A percentile compares a stretch with the other conserved stretches of the same genome.
Conservation (phyloP, 768 basidiomycete species). For the Russula sp. region DNA sequence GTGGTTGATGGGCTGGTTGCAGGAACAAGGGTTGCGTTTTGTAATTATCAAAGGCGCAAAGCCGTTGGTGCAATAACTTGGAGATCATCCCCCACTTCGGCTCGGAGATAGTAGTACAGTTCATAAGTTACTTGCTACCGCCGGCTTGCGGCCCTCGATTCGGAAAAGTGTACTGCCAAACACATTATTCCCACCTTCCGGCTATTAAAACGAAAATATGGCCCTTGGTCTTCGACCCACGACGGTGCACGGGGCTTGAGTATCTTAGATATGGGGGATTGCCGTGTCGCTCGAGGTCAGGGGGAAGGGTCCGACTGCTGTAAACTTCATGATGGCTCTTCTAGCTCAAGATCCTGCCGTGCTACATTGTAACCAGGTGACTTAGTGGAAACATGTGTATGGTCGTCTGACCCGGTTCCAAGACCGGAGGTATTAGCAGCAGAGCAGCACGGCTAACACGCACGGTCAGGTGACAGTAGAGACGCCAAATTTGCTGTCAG, state of each 20-base stretch:
- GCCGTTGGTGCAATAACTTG: background rate
- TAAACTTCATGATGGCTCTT: background rate
- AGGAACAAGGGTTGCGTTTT: slow-evolving; percentile 40
- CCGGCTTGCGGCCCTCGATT: background rate
- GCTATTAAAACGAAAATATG: background rate
- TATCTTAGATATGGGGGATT: background rate
- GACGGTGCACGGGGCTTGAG: background rate
- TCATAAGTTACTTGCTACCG: too few relatives aligned
- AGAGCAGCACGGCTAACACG: too few relatives aligned
- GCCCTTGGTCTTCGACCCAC: background rate
- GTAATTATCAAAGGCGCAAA: slow-evolving; percentile 37
- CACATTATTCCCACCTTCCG: background rate
- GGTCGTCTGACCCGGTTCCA: too few relatives aligned
- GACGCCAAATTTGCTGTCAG: background rate
- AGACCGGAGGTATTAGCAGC: too few relatives aligned
- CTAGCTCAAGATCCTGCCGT: too few relatives aligned
- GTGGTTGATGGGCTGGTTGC: slow-evolving; percentile 35
- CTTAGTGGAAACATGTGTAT: too few relatives aligned
- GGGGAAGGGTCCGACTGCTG: background rate
- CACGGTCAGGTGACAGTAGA: slow-evolving; percentile 11
- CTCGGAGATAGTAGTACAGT: background rate
- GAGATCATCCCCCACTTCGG: background rate
- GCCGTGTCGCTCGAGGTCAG: too few relatives aligned
- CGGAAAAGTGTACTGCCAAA: background rate
- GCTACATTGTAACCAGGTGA: too few relatives aligned